Conservation (phyloP, 2,329 filamentous ascomycete genomes). For the Trichoderma atroviride region DNA sequence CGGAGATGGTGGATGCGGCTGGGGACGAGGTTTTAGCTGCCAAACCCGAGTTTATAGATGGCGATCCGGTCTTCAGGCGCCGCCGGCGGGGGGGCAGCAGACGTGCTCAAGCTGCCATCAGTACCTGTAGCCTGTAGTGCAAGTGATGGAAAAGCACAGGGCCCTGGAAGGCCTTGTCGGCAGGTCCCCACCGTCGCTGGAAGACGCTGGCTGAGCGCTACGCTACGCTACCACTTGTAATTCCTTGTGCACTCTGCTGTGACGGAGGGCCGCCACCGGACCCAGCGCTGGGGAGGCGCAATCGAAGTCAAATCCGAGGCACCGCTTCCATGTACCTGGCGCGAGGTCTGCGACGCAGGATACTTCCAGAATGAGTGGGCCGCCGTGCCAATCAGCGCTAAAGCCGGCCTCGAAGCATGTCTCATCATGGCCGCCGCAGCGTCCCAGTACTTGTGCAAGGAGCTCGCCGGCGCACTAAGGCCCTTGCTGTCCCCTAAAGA, state of each 20-base stretch:
- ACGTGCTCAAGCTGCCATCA: background rate
- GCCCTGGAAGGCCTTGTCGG: background rate
- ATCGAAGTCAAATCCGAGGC: background rate
- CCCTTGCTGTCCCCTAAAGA: constrained; percentile 21
- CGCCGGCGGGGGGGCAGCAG: constrained; percentile 3
- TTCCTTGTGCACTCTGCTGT: background rate
- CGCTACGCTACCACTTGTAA: background rate
- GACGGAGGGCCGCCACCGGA: constrained; percentile 17
- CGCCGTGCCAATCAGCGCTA: background rate
- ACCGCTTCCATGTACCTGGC: constrained; percentile 10
- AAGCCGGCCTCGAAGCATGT: constrained; percentile 10
- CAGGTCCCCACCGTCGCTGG: background rate
- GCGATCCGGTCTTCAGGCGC: constrained; percentile 24
- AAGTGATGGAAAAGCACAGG: background rate
- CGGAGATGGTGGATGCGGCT: constrained; percentile 17
- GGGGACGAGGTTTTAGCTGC: constrained; percentile 22
- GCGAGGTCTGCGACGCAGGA: constrained; percentile 2
- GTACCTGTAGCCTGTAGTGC: background rate
- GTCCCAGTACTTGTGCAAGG: background rate
- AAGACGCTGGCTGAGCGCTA: constrained; percentile 5
- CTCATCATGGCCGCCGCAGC: background rate
- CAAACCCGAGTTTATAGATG: constrained; percentile 21
- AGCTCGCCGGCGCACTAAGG: constrained; percentile 4
- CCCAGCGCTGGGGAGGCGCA: constrained; percentile 12
- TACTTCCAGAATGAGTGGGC: constrained; percentile 11